These are phyloP conservation scores for Leccinum pellstonianum DNA, from an alignment of 768 basidiomycete species.

Conservation along the genomic window DNA sequence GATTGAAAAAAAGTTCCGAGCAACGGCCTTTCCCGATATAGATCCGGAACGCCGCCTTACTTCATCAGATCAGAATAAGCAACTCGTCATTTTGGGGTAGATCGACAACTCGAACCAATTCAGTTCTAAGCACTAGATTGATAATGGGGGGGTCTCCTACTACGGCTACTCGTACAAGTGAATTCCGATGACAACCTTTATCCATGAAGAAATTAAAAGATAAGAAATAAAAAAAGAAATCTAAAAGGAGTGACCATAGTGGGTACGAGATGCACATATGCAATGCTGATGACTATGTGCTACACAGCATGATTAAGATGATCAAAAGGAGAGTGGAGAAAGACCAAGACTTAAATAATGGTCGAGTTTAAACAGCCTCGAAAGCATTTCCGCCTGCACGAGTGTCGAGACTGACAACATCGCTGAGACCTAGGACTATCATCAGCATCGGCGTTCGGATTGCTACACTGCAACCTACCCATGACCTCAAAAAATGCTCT, in stretches of 20 bases:
- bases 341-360: neutral
- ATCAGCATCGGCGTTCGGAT: neutral
- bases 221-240: conserved; percentile 4
- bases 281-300: conserved; percentile 20
- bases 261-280: conserved; percentile 2
- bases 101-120: conserved; percentile 15
- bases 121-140: neutral
- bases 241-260: conserved; percentile 23
- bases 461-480: conserved; percentile 42
- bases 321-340: neutral
- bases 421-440: conserved; percentile 43
- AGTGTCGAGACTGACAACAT: conserved; percentile 54
- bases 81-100: neutral
- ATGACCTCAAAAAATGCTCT: conserved; percentile 76
- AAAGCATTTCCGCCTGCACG: conserved; percentile 61
- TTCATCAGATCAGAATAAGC: neutral
- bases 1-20: neutral
- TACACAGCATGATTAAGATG: conserved; percentile 17
- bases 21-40: neutral
- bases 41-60: neutral
- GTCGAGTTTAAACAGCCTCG: conserved; percentile 40
- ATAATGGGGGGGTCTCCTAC: neutral
- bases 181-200: conserved; percentile 11
- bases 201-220: conserved; percentile 23
- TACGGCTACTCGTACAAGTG: neutral